Evolutionary conservation across 148 eudicot species (phyloP).

Genomic region (Rheum nobile): DNA sequence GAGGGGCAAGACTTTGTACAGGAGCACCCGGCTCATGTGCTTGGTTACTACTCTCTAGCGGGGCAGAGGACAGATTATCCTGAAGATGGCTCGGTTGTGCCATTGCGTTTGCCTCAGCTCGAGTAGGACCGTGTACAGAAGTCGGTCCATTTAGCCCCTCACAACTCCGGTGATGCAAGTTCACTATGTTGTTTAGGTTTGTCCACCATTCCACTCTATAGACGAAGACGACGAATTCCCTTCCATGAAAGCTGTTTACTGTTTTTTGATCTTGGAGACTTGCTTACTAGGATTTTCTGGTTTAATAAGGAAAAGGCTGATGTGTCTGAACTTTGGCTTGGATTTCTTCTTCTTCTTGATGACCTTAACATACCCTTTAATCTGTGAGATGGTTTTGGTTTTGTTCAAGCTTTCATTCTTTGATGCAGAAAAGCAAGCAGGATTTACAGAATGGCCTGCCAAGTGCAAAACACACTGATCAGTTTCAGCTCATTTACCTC

Average conservation of each 20-base stretch:
- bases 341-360: background rate
- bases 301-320: constrained; percentile 1
- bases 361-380: background rate
- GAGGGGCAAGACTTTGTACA: constrained; percentile 27
- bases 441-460: background rate
- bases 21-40: constrained; percentile 74
- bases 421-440: background rate
- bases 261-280: background rate
- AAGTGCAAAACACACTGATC: background rate
- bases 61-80: constrained; percentile 79
- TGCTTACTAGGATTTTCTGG: background rate
- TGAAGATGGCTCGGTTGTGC: constrained; percentile 29
- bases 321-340: background rate
- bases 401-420: background rate
- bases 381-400: background rate
- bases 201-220: background rate
- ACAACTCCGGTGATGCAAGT: background rate
- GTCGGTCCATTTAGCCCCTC: background rate
- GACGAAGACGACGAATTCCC: background rate
- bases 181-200: background rate
- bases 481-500: background rate
- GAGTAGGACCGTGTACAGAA: constrained; percentile 16
- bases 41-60: constrained; percentile 81
- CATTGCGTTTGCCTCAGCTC: constrained; percentile 17
- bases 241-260: background rate